Evolutionary conservation across 805 yeast species (phyloP).

Genomic region (Kodamaea nitidulidarum): DNA sequence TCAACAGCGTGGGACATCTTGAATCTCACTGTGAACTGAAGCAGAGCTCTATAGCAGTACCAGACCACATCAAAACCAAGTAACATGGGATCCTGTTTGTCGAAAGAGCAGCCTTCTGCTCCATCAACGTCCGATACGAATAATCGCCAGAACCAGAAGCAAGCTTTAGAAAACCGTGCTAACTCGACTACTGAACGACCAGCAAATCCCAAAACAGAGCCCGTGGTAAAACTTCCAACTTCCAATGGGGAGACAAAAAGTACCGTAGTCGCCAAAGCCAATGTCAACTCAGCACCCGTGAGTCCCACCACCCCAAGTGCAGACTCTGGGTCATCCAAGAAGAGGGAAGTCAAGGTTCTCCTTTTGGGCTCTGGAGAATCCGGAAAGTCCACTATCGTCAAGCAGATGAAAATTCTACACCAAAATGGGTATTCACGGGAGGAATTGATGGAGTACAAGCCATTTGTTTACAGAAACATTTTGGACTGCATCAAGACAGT

Average conservation of each 20-base stretch:
- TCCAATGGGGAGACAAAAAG: constrained; percentile 2
- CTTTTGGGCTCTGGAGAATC: constrained; percentile 85
- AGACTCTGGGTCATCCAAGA: constrained; percentile 1
- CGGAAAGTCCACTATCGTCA: constrained; percentile 77
- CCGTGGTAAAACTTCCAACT: background rate
- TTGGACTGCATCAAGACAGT: constrained; percentile 72
- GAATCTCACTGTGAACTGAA: too few relatives aligned
- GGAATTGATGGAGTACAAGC: constrained; percentile 70
- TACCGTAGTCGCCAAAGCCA: background rate
- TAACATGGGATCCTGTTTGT: constrained; percentile 13
- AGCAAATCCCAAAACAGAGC: background rate
- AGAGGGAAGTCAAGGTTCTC: constrained; percentile 63
- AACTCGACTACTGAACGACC: background rate
- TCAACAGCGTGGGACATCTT: too few relatives aligned
- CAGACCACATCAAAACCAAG: background rate
- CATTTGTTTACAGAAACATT: constrained; percentile 74
- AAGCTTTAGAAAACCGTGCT: constrained; percentile 9
- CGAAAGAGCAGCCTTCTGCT: constrained; percentile 11
- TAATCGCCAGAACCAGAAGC: constrained; percentile 16
- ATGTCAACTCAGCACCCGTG: constrained; percentile 2
- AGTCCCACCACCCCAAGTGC: constrained; percentile 1
- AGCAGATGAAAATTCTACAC: constrained; percentile 76
- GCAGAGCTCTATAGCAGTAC: too few relatives aligned
- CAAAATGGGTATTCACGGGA: constrained; percentile 67
- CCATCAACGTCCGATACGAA: constrained; percentile 3